A percentile compares a stretch with the other conserved stretches of the same genome.
Evolutionary conservation across 495 filamentous ascomycete genomes (phyloP).

Genomic region (Physcia stellaris): DNA sequence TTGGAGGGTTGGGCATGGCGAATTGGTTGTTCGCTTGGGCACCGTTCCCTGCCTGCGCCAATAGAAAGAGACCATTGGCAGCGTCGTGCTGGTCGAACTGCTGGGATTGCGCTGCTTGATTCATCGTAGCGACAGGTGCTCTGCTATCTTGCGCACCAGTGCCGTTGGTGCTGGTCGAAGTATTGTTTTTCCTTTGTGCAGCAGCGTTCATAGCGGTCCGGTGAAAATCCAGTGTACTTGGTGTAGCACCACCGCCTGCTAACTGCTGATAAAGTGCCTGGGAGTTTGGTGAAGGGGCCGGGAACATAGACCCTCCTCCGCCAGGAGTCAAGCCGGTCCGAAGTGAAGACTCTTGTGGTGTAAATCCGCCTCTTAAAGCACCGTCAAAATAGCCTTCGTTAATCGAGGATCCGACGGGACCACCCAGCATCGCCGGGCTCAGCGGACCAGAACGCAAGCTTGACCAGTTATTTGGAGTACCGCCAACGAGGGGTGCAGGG

Average conservation of each 20-base stretch:
- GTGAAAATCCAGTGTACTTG: slow-evolving; percentile 86
- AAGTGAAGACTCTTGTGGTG: slow-evolving; percentile 92
- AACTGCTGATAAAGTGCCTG: slow-evolving; percentile 67
- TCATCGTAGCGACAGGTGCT: slow-evolving; percentile 32
- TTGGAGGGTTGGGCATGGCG: slow-evolving; percentile 35
- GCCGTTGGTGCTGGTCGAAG: slow-evolving; percentile 30
- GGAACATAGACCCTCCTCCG: slow-evolving; percentile 96
- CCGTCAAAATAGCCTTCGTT: slow-evolving; percentile 69
- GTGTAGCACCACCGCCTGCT: slow-evolving; percentile 71
- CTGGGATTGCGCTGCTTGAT: slow-evolving; percentile 32
- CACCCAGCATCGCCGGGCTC: slow-evolving; percentile 95
- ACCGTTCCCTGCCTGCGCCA: slow-evolving; percentile 60
- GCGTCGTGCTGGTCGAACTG: slow-evolving; percentile 55
- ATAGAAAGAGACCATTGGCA: slow-evolving; percentile 84
- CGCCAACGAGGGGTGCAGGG: slow-evolving; percentile 64
- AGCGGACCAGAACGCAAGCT: slow-evolving; percentile 82
- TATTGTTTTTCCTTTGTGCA: slow-evolving; percentile 36
- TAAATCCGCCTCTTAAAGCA: slow-evolving; percentile 73
- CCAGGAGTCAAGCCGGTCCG: slow-evolving; percentile 88
- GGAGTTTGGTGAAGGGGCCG: slow-evolving; percentile 75
- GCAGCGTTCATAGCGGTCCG: slow-evolving; percentile 77
- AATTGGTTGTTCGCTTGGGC: slow-evolving; percentile 41
- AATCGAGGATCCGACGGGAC: slow-evolving; percentile 53
- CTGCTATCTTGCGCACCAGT: slow-evolving; percentile 38
- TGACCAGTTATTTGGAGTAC: slow-evolving; percentile 65